A percentile compares a stretch with the other conserved stretches of the same genome.
Evolutionary conservation across 345 rosid genomes (phyloP).

Genomic region (Erodium maritimum): DNA sequence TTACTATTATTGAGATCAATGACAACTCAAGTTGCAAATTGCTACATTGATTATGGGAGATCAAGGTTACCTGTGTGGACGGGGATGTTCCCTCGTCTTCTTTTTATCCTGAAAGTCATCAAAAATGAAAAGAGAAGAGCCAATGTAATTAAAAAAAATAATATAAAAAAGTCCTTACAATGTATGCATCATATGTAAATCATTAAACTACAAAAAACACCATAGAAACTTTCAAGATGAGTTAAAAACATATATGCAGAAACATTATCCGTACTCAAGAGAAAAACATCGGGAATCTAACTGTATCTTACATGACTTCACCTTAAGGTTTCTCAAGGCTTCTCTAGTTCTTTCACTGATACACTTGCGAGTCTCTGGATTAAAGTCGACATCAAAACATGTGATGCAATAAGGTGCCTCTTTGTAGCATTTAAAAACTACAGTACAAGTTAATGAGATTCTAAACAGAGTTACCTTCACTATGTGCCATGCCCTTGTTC

Average conservation of each 20-base stretch:
- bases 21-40: no score
- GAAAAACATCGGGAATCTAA: slow-evolving; percentile 18
- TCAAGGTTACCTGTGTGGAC: slow-evolving; percentile 47
- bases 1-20: no score
- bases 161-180: no score
- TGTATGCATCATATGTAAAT: no score
- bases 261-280: background rate
- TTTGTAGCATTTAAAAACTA: no score
- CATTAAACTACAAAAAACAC: no score
- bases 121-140: no score
- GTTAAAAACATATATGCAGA: no score
- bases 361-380: slow-evolving; percentile 54
- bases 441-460: background rate
- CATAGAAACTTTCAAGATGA: no score
- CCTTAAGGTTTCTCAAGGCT: slow-evolving; percentile 87
- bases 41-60: background rate
- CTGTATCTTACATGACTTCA: slow-evolving; percentile 71
- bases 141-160: no score
- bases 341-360: slow-evolving; percentile 77
- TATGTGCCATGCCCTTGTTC: slow-evolving; percentile 74
- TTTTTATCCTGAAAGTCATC: slow-evolving; percentile 75
- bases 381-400: slow-evolving; percentile 1
- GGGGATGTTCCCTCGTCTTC: slow-evolving; percentile 58
- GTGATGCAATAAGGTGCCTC: no score
- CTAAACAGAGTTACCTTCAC: slow-evolving; percentile 34